Evolutionary conservation across 768 basidiomycete species (phyloP).

Genomic region (Candolleomyces efflorescens): DNA sequence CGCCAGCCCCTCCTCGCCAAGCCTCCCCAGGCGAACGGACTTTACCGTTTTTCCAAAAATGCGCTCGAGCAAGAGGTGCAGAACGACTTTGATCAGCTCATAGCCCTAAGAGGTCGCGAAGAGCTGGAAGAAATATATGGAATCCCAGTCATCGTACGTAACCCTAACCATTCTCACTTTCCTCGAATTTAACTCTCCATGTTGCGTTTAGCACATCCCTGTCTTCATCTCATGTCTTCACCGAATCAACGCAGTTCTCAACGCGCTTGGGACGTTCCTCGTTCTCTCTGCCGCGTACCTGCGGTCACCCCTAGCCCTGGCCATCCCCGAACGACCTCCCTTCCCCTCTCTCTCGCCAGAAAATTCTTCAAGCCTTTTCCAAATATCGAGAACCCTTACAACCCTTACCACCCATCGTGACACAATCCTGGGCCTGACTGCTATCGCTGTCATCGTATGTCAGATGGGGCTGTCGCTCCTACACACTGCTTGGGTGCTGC

Average conservation of each 20-base stretch:
- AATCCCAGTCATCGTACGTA: constrained; percentile 69
- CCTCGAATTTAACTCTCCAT: background rate
- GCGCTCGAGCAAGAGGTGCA: constrained; percentile 43
- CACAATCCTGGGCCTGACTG: constrained; percentile 32
- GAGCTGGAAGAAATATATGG: constrained; percentile 81
- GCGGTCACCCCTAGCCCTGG: constrained; percentile 41
- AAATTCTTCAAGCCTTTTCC: background rate
- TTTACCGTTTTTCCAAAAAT: constrained; percentile 6
- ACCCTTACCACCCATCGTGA: constrained; percentile 18
- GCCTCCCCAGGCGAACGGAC: background rate
- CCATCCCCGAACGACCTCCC: constrained; percentile 8
- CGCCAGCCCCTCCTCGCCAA: constrained; percentile 30
- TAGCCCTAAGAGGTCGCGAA: constrained; percentile 60
- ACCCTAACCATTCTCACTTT: background rate
- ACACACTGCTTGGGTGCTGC: constrained; percentile 64
- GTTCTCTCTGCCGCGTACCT: constrained; percentile 60
- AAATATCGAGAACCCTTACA: background rate
- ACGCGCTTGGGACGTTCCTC: constrained; percentile 64
- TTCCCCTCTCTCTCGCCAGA: constrained; percentile 7
- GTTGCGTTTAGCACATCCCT: constrained; percentile 55
- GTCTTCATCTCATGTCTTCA: constrained; percentile 76
- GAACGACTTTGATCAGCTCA: constrained; percentile 60
- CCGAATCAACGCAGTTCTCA: constrained; percentile 67
- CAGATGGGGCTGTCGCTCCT: constrained; percentile 57
- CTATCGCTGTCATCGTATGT: constrained; percentile 39